Evolutionary conservation across 2,329 filamentous ascomycete genomes (phyloP), one percentile per base, ranked within the genome.

Genomic region (Cladorrhinum sp.): DNA sequence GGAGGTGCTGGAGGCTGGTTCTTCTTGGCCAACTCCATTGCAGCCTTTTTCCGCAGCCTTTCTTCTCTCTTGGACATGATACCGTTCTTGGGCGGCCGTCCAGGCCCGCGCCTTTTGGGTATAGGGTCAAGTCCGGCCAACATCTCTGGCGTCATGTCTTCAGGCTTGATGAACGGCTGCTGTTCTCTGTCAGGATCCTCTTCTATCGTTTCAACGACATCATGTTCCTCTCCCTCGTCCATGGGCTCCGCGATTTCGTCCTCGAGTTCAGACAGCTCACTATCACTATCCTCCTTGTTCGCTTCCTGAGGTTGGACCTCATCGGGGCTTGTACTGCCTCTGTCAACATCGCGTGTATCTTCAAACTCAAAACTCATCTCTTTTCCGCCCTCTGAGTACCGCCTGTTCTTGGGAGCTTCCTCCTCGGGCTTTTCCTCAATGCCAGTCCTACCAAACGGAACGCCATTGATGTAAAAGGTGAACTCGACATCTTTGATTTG

Each of bases 31-130:
- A 74, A 74, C 63, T 83, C 82, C 64, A 80, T 77, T 46, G 77
- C 73, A 62, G 81, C 77, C 72, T 87, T 89, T 75, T 87, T 85
- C 7, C 86, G 80, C 53, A 86, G 73, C 18, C 85, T 80, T 66
- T 87, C 82, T 69, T 92, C 88, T 60, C 90, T 81, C 74, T 92
- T 92, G 1, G 90, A 93, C 85, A 92, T 91, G 71, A 92, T 83
- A 26, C 90, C 90, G 69, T 93, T 90, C 76, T 93, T 93, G 0
- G 90, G 90, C 20, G 90, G 90, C 57, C 90, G 80, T n/a, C 90
- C 90, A 9, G 90, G 90, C 14, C 90, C 90, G 66, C 90, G 86
- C 64, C 89, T 87, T 74, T 85, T 89, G 26, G 85, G 75, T 62
- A 78, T 68, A 21, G 75, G 66, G 5, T 74, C 74, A 4, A 73